Base-by-base conservation (phyloP, 352 stramenopile species). In the Phytophthora foliorum region DNA sequence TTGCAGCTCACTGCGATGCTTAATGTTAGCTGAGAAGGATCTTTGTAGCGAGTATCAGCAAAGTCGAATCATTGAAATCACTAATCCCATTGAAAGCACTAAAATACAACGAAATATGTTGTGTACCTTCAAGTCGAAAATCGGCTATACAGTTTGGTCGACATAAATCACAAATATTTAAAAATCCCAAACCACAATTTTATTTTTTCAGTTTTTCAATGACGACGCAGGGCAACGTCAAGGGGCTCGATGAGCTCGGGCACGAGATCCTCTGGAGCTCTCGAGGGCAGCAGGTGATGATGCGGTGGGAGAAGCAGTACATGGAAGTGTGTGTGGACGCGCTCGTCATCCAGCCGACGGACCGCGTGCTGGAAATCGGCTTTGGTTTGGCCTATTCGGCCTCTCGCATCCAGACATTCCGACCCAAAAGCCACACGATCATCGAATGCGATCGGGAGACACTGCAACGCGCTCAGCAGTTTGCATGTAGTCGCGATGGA, bases 331-430 rank as follows among this genome's bases (percentile, higher is more conserved):
- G 88, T 19, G 89, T 91, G 39, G 82, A 91, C 14, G 84, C 81
- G 17, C 67, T 97, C 42, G 29, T 27, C 34, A 84, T 96, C 54
- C 54, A 51, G 22, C 46, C 44, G 17, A 68, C 42, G 11, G 82
- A 84, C 57, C 61, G 78, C 22, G 89, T 97, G 60, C 78, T 97
- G 29, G 88, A 97, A 69, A 94, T 97, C 59, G 90, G 90, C 64
- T 97, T 95, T 56, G 90, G 89, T 0, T 73, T 94, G 36, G 90
- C 83, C 17, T 96, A 93, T 72, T 95, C 87, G 56, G 88, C 88
- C 11, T 74, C 82, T 53, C 81, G 57, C 54, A 90, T 96, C 63
- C 88, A 96, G 73, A 54, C 62, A 21, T 87, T 80, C 45, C 41
- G 22, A 6, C 89, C 89, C 13, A 63, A 51, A 41, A 74, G 44